Evolutionary conservation across 768 basidiomycete genomes (phyloP), one percentile per base, ranked within the genome.

Genomic region (Pilatotrama ljubarskyi): DNA sequence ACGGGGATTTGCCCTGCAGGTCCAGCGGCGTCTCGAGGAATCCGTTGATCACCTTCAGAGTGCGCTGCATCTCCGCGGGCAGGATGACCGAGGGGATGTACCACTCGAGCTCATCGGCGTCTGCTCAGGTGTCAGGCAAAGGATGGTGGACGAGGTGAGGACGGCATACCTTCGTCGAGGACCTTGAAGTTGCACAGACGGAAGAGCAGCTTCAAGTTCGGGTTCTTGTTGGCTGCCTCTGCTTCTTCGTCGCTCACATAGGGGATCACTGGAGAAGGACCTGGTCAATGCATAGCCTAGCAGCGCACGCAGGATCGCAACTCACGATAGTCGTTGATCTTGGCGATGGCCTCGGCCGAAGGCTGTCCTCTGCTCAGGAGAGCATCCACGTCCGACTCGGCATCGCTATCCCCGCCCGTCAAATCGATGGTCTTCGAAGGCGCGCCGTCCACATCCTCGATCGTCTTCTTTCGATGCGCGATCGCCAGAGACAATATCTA

Each of bases 1-100:
- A 78, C 22, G 88, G 84, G 61, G 86, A 88, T 75, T 89, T 90
- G 41, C 88, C 92, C 46, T 87, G 80, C 36, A 92, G 80, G 66
- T 95, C 85, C 65, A 96, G 81, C 1, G 97, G 97, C 29, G 78
- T 81, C 70, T 82, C 78, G 60, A 98, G 81, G 79, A 87, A 98
- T 71, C 92, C 88, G 68, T 87, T 81, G 74, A 98, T 89, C 64
- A 95, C 85, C 52, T 82, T 82, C 66, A 90, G 75, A 50, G 82
- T 87, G 51, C 82, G 79, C 70, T 86, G 80, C 36, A 98, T 77
- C 50, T 89, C 84, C 6, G 82, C 74, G 0, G 91, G 89, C 17
- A 82, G 69, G 55, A 93, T 78, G n/a, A 77, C 73, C 9, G 85
- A 82, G 29, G 95, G 94, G 50, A 97, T 81, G 62, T 84, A 86